These are phyloP conservation scores for Peziza echinospora DNA, from an alignment of 495 filamentous ascomycete species.

Conservation along the genomic window DNA sequence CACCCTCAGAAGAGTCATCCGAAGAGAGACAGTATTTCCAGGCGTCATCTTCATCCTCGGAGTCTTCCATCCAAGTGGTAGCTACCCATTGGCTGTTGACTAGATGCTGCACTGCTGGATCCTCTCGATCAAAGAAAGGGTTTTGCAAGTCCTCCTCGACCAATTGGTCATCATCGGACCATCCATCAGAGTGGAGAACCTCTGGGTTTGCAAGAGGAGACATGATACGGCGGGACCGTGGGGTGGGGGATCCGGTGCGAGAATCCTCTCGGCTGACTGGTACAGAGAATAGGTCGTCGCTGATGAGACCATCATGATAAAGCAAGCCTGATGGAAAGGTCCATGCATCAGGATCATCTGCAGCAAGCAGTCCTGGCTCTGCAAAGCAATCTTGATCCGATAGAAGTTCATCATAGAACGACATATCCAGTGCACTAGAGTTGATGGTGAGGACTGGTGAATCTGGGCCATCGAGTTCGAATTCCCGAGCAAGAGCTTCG, in stretches of 20 bases:
- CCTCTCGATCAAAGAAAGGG: constrained; percentile 14
- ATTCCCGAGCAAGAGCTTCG: background rate
- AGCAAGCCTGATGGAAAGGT: background rate
- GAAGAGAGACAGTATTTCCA: constrained; percentile 13
- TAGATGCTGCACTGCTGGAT: constrained; percentile 11
- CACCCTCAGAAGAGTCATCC: constrained; percentile 4
- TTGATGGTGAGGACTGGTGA: background rate
- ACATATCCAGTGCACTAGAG: background rate
- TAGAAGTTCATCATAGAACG: background rate
- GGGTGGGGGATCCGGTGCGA: constrained; percentile 11
- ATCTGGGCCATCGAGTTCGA: background rate
- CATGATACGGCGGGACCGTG: constrained; percentile 13
- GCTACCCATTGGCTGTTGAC: constrained; percentile 8
- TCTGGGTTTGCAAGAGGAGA: background rate
- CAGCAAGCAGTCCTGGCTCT: background rate
- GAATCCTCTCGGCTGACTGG: constrained; percentile 10
- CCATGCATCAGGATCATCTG: background rate
- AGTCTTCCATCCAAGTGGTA: constrained; percentile 11
- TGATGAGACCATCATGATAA: constrained; percentile 7
- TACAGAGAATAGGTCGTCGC: constrained; percentile 11
- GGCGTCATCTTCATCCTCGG: constrained; percentile 14
- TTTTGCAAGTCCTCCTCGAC: constrained; percentile 11
- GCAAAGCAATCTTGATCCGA: background rate
- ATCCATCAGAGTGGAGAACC: constrained; percentile 3
- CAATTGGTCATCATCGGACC: constrained; percentile 3